Evolutionary conservation across 163 green algal genomes (phyloP).

Genomic region (Picocystis sp.): DNA sequence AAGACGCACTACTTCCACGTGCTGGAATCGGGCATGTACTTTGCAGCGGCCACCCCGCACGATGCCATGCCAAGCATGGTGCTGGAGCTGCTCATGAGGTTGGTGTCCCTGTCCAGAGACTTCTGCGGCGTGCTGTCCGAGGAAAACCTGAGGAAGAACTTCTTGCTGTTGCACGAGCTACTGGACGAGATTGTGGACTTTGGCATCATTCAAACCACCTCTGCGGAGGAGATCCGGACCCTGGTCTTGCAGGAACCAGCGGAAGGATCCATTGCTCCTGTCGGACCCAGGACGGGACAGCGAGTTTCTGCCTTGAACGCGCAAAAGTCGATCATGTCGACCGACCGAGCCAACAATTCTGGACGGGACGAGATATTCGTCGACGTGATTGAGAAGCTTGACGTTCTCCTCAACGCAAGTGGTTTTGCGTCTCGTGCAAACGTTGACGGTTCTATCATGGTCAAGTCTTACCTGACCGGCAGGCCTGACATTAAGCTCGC

Average conservation of each 20-base stretch:
- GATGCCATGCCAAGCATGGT: constrained; percentile 76
- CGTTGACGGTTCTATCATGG: constrained; percentile 37
- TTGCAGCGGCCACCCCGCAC: constrained; percentile 70
- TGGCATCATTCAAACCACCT: constrained; percentile 6
- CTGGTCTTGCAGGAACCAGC: constrained; percentile 5
- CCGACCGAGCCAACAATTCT: neutral
- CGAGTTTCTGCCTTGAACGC: neutral
- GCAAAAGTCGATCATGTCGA: constrained; percentile 11
- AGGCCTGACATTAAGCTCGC: constrained; percentile 72
- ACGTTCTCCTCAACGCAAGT: constrained; percentile 66
- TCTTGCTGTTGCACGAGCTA: constrained; percentile 91
- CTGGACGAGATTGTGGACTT: constrained; percentile 66
- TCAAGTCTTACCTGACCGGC: constrained; percentile 70
- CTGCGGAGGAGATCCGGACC: neutral
- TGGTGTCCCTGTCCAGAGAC: constrained; percentile 66
- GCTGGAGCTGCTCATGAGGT: constrained; percentile 79
- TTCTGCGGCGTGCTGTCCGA: constrained; percentile 76
- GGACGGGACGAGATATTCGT: constrained; percentile 70
- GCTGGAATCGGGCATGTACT: constrained; percentile 51
- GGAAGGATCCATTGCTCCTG: neutral
- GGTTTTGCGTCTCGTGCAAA: constrained; percentile 10
- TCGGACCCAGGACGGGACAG: neutral
- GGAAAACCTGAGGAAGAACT: constrained; percentile 87
- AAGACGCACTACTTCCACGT: constrained; percentile 6
- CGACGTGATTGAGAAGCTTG: constrained; percentile 79